Evolutionary conservation across 1,139 yeast genomes (phyloP), one percentile per base, ranked within the genome.

Genomic region (Eremothecium sinecaudum): DNA sequence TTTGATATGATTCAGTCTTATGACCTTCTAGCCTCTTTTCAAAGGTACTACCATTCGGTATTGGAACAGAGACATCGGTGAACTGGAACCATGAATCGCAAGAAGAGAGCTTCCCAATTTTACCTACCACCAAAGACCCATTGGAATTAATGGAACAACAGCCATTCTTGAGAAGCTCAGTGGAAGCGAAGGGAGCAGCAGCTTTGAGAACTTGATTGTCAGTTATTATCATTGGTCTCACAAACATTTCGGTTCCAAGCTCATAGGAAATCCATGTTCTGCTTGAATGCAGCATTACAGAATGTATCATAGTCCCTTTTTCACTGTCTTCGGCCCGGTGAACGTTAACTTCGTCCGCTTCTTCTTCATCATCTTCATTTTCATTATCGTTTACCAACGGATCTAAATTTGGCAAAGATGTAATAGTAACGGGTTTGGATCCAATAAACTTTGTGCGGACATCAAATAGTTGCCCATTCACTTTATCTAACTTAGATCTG

Each of bases 361-460:
- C 43, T 42, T 55, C 38, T 50, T 47, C 33, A 59, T 66, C 37
- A 46, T 53, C 50, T 51, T 49, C 42, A 45, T 34, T 41, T n/a
- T 33, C 40, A 13, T 37, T 36, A 9, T 32, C 58, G 32, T 50
- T 49, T 5, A 43, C 38, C 11, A 39, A 40, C 21, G 45, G 35
- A 16, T 28, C 28, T 11, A 31, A 48, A 40, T 26, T 45, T 25
- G 20, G 56, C 43, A 46, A 58, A 3, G 41, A 18, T 56, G 71
- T 63, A 16, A 84, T 59, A 6, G 51, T 48, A 1, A 86, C 79
- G 0, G 82, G 73, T 24, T 66, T 65, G 0, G 80, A 67, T 0
- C 94, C 97, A 34, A 81, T 59, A 51, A 76, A 84, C 51, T 80
- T 76, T n/a, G 75, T 72, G 44, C 82, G 64, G 0, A 87, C 73